Evolutionary conservation across 768 basidiomycete species (phyloP).

Genomic region (Harrya chromipes): DNA sequence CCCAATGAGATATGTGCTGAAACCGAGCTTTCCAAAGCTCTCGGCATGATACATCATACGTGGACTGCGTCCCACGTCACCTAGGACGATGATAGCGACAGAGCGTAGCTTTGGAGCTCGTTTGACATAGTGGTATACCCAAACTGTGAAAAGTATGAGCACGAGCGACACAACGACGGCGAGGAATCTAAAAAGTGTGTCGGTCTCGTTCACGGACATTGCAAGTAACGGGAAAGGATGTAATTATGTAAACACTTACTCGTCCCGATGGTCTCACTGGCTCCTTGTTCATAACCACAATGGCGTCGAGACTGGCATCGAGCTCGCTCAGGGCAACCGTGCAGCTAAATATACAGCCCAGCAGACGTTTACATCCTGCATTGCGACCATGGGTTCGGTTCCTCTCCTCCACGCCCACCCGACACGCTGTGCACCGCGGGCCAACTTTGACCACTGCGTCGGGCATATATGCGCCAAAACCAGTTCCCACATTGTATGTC

Average conservation of each 20-base stretch:
- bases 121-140: constrained; percentile 16
- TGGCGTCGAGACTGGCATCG: constrained; percentile 19
- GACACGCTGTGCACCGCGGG: constrained; percentile 28
- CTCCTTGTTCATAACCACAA: constrained; percentile 10
- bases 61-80: constrained; percentile 94
- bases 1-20: constrained; percentile 78
- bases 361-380: constrained; percentile 5
- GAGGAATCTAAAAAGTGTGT: constrained; percentile 2
- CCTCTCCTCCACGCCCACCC: constrained; percentile 21
- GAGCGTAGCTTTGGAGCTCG: constrained; percentile 47
- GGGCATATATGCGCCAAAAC: constrained; percentile 16
- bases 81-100: constrained; percentile 88
- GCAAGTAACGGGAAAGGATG: background rate
- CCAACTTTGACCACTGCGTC: constrained; percentile 36
- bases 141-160: constrained; percentile 13
- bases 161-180: constrained; percentile 9
- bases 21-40: constrained; percentile 79
- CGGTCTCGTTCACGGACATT: constrained; percentile 4
- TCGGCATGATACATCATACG: constrained; percentile 99
- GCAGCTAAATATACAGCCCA: constrained; percentile 1
- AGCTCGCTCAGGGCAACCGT: constrained; percentile 14
- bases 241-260: constrained; percentile 20
- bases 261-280: too few species aligned
- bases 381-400: constrained; percentile 22
- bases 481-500: background rate